Evolutionary conservation across 768 basidiomycete genomes (phyloP).

Genomic region (Mycena vulgaris): DNA sequence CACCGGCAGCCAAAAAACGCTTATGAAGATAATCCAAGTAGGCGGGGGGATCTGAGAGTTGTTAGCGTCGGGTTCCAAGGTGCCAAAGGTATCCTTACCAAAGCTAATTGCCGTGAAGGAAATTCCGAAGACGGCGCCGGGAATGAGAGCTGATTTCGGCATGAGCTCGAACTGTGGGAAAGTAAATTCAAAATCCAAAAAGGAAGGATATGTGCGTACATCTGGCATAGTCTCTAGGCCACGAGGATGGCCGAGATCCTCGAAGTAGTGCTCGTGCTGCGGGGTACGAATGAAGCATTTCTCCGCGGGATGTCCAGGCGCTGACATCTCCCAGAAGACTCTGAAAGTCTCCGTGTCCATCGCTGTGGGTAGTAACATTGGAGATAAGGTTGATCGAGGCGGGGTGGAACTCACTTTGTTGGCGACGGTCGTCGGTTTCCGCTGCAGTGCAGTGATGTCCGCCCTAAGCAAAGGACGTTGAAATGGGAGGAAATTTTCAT

Average conservation of each 20-base stretch:
- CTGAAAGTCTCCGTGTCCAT: slow-evolving; percentile 70
- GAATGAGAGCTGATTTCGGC: slow-evolving; percentile 18
- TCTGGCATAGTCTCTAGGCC: slow-evolving; percentile 55
- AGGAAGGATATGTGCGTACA: slow-evolving; percentile 42
- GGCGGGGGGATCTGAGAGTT: slow-evolving; percentile 61
- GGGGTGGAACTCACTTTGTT: slow-evolving; percentile 19
- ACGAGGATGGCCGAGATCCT: slow-evolving; percentile 42
- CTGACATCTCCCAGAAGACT: slow-evolving; percentile 67
- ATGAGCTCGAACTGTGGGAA: slow-evolving; percentile 30
- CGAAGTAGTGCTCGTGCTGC: slow-evolving; percentile 62
- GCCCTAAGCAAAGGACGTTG: slow-evolving; percentile 55
- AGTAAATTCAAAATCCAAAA: neutral
- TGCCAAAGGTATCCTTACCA: neutral
- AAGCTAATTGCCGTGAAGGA: slow-evolving; percentile 25
- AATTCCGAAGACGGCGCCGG: slow-evolving; percentile 30
- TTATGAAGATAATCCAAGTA: slow-evolving; percentile 79
- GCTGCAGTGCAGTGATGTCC: slow-evolving; percentile 65
- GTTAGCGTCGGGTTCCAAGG: neutral
- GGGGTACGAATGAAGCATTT: slow-evolving; percentile 64
- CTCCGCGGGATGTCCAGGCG: slow-evolving; percentile 54
- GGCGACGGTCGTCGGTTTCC: slow-evolving; percentile 16
- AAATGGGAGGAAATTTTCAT: neutral
- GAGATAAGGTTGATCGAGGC: neutral
- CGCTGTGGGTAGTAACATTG: slow-evolving; percentile 47
- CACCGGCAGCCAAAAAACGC: slow-evolving; percentile 72